A percentile compares a stretch with the other conserved stretches of the same genome.
These are phyloP conservation scores for Fabrea salina DNA, from an alignment of 169 alveolate genomes.

Conservation along the genomic window DNA sequence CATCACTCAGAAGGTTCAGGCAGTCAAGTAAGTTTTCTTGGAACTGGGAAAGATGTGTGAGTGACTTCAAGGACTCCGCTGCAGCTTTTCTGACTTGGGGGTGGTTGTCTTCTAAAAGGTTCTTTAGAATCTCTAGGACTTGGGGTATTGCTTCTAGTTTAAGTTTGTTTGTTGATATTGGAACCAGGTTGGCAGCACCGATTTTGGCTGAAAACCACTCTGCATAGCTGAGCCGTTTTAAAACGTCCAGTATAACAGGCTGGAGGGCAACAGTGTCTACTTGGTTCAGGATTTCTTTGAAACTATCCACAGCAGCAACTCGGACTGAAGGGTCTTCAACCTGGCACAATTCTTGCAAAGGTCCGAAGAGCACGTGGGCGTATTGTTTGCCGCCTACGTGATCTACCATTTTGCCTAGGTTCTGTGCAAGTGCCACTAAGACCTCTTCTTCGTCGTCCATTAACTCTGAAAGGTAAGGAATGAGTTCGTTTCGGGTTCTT, in stretches of 20 bases:
- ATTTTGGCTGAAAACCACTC: neutral
- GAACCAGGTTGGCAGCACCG: neutral
- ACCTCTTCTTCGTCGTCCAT: conserved; percentile 80
- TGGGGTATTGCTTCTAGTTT: neutral
- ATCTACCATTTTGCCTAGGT: conserved; percentile 47
- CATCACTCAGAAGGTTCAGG: conserved; percentile 50
- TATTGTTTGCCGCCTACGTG: conserved; percentile 62
- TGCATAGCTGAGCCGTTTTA: neutral
- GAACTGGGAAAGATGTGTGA: neutral
- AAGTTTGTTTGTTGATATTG: neutral
- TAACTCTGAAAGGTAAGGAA: conserved; percentile 67
- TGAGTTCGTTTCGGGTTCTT: conserved; percentile 68
- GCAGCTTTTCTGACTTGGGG: neutral
- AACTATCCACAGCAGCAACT: conserved; percentile 29
- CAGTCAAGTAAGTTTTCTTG: neutral
- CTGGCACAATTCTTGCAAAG: conserved; percentile 59
- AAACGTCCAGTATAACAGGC: neutral
- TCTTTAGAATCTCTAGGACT: neutral
- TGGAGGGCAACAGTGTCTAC: neutral
- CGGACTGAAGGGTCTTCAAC: conserved; percentile 71
- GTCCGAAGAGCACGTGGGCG: conserved; percentile 44
- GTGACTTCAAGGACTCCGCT: neutral
- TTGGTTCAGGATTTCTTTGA: neutral
- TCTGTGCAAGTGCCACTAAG: conserved; percentile 55
- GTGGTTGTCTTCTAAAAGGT: neutral